Conservation (phyloP, 2,329 filamentous ascomycete species). For the Exophiala oligosperma region DNA sequence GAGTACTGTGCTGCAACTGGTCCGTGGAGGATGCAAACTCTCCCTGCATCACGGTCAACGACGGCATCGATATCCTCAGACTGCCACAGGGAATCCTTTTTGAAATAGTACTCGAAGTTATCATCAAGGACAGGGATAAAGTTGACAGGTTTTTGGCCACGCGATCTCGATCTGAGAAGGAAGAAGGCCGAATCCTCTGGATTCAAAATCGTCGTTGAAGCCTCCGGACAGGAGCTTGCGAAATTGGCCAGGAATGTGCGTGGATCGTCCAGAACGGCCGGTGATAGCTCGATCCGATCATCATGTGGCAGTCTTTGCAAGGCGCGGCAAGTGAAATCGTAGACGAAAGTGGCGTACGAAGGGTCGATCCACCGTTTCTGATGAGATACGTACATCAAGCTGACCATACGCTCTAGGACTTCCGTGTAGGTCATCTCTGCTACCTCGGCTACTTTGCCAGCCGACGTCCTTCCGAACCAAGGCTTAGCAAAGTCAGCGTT, state of each 20-base stretch:
- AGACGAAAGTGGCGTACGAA: constrained; percentile 78
- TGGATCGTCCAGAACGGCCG: constrained; percentile 81
- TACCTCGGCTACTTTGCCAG: constrained; percentile 77
- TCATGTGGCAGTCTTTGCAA: constrained; percentile 86
- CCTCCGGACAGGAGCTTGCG: constrained; percentile 78
- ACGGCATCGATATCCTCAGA: constrained; percentile 96
- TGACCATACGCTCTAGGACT: constrained; percentile 81
- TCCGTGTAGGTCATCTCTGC: constrained; percentile 96
- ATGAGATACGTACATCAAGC: constrained; percentile 88
- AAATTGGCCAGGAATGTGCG: constrained; percentile 77
- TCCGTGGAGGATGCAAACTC: constrained; percentile 94
- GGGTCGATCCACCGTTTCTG: constrained; percentile 88
- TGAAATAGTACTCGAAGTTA: constrained; percentile 99
- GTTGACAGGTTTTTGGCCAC: constrained; percentile 91
- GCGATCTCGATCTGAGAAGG: constrained; percentile 84
- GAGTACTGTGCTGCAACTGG: constrained; percentile 91
- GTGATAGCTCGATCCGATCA: constrained; percentile 65
- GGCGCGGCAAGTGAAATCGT: constrained; percentile 88
- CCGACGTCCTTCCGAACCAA: constrained; percentile 87
- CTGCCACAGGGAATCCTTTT: constrained; percentile 99
- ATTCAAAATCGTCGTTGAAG: constrained; percentile 88
- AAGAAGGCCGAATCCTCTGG: constrained; percentile 98
- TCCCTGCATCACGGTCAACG: constrained; percentile 90
- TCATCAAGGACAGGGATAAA: constrained; percentile 93
- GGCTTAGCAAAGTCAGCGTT: constrained; percentile 97